Percentiles rank a stretch among this genome's conserved stretches.
Conservation (phyloP, 1,139 yeast species). For the Meyerozyma elateridarum region DNA sequence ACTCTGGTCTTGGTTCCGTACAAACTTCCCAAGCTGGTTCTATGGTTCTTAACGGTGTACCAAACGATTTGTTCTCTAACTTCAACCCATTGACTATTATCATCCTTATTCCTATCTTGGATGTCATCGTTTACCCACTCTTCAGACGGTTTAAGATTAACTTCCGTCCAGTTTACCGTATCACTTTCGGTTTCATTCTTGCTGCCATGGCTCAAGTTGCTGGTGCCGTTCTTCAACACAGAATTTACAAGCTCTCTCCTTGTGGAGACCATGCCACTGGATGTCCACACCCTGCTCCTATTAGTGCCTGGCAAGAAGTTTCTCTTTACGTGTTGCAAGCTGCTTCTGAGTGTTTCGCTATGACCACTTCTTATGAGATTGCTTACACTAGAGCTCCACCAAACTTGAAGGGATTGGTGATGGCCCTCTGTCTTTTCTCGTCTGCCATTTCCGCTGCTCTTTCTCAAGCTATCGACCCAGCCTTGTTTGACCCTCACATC, state of each 20-base stretch:
- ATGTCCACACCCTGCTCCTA: conserved; percentile 47
- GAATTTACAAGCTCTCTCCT: conserved; percentile 31
- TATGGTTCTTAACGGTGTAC: conserved; percentile 62
- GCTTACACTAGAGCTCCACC: conserved; percentile 70
- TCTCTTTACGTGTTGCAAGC: conserved; percentile 53
- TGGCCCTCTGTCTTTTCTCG: conserved; percentile 60
- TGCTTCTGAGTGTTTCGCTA: conserved; percentile 65
- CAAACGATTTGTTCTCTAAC: conserved; percentile 65
- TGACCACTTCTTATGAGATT: conserved; percentile 62
- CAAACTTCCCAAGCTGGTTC: conserved; percentile 65
- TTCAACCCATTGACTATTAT: conserved; percentile 67
- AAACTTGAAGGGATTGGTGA: conserved; percentile 61
- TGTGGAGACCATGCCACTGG: conserved; percentile 42
- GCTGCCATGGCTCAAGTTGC: conserved; percentile 37
- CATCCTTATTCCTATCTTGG: conserved; percentile 59
- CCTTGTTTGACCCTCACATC: conserved; percentile 49
- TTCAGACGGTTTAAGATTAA: conserved; percentile 43
- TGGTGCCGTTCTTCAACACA: conserved; percentile 36
- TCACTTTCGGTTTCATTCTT: conserved; percentile 31
- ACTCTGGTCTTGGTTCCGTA: conserved; percentile 60
- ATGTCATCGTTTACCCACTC: conserved; percentile 53
- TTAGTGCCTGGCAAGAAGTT: conserved; percentile 54
- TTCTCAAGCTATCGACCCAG: conserved; percentile 51
- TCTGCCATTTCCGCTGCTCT: conserved; percentile 59
- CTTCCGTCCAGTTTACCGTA: conserved; percentile 35